phyloP scores from a whole-genome alignment of 2,329 filamentous ascomycete genomes.

The Exserohilum turcica region DNA sequence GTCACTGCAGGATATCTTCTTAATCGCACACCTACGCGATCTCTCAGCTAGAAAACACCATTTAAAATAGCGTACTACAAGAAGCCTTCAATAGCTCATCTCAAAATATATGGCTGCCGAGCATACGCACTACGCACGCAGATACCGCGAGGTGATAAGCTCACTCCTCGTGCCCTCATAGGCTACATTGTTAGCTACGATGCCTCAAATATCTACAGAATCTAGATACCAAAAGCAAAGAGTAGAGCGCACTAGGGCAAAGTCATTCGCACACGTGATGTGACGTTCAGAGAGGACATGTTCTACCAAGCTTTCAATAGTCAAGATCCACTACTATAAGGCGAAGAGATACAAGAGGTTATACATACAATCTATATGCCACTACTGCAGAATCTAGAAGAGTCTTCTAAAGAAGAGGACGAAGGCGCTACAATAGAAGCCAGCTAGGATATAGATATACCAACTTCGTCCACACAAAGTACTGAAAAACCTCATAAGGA shows the following conservation, averaged over 20 bases:
- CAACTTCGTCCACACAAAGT: neutral
- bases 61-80: conserved; percentile 16
- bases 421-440: neutral
- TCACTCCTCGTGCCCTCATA: conserved; percentile 15
- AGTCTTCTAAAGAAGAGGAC: conserved; percentile 1
- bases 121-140: conserved; percentile 15
- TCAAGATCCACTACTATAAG: neutral
- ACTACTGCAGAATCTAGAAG: neutral
- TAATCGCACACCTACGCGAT: conserved; percentile 18
- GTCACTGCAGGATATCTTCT: conserved; percentile 16
- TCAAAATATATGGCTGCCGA: conserved; percentile 12
- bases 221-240: conserved; percentile 8
- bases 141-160: conserved; percentile 14
- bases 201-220: conserved; percentile 19
- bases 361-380: neutral
- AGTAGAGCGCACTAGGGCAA: neutral
- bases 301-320: neutral
- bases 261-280: neutral
- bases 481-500: neutral
- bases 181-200: conserved; percentile 25
- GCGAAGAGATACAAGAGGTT: neutral
- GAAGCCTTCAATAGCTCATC: conserved; percentile 16
- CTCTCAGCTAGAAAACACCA: conserved; percentile 21
- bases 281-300: neutral
- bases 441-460: neutral